Conservation (phyloP, 805 yeast species). For the Teunomyces pallodes region DNA sequence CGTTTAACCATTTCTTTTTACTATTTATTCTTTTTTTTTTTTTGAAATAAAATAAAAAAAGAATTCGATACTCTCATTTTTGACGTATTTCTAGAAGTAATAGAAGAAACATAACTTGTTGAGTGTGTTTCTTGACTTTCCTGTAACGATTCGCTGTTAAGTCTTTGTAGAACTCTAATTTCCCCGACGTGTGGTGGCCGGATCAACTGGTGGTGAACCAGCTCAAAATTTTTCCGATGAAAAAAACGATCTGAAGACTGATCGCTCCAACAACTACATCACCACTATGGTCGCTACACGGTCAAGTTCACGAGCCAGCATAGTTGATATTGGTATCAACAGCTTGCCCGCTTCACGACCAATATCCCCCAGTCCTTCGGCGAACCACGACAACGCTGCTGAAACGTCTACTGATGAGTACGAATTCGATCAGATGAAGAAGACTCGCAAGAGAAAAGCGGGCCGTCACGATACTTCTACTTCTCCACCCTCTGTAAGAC, state of each 20-base stretch:
- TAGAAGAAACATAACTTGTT: no score
- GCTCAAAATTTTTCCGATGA: background rate
- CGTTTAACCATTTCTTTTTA: no score
- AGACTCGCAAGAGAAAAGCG: background rate
- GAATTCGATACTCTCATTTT: no score
- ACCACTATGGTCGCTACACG: constrained; percentile 1
- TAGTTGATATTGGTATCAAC: background rate
- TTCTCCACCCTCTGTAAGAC: background rate
- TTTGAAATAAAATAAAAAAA: no score
- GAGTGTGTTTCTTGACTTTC: background rate
- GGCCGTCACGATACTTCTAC: background rate
- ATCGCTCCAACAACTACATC: background rate
- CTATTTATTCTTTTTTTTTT: no score
- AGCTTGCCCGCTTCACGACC: background rate
- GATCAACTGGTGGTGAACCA: background rate
- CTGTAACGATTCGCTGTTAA: background rate
- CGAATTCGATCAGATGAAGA: background rate
- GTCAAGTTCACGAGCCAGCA: background rate
- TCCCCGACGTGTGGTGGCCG: background rate
- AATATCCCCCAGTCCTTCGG: background rate
- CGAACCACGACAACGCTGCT: background rate
- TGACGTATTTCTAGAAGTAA: no score
- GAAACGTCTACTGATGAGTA: background rate
- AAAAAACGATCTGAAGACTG: background rate
- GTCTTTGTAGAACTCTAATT: background rate